Base-by-base conservation (phyloP, 192 early-diverging fungal species). In the Coemansia sp. region DNA sequence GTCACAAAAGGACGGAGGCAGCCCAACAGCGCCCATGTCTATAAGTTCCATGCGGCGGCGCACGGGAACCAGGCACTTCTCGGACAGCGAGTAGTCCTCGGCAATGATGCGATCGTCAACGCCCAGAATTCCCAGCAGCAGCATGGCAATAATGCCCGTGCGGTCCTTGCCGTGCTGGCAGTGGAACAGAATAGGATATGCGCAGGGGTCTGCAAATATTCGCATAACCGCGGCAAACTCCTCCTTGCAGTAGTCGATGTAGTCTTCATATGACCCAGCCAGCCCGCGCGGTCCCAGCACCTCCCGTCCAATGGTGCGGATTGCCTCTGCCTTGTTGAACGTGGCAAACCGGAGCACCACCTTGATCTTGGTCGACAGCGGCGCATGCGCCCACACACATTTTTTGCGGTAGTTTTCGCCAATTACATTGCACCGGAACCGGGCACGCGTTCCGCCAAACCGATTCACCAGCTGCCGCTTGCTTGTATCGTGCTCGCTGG, bases 141-240 rank as follows among this genome's bases (percentile, higher is more conserved):
- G 58, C 55, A 79, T 80, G 45, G 79, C 72, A 39, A 85, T 59
- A 57, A 87, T 73, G 36, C 83, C 85, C 5, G 85, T 87, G 52
- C 85, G 72, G 55, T 87, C 85, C 57, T 87, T 87, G 46, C 85
- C 85, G 39, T 84, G 81, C 46, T 82, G 76, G 68, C 85, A 87
- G 49, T 87, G 85, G n/a, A 87, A 78, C 36, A 83, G 65, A 9
- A 87, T 76, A 8, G 85, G 85, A 47, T 80, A 83, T 26, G 80
- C 75, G 28, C 59, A 43, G n/a, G 68, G 64, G 48, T 82, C 78
- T 9, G 78, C 67, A 65, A 84, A 82, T 8, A 82, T 59, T 16
- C 70, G 67, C 61, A 86, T 33, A 6, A 76, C 79, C 10, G 72
- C 59, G 1, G 65, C 70, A 51, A 83, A 80, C 61, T 82, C 79